Base-by-base conservation (phyloP, 2,329 filamentous ascomycete species). In the Colletotrichum tabaci region DNA sequence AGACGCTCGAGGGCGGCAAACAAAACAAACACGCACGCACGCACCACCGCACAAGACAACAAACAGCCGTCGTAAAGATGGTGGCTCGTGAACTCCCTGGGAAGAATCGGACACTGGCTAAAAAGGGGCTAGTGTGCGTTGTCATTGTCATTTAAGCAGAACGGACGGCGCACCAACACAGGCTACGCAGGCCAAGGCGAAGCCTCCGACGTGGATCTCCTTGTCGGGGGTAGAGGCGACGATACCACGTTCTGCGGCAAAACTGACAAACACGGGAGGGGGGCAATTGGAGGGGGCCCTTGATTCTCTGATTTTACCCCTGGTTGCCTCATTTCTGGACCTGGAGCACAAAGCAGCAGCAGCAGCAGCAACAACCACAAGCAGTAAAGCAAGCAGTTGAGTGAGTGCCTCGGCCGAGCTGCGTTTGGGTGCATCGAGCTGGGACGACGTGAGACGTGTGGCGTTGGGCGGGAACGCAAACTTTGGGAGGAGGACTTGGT, bases 201-300 rank as follows among this genome's bases (percentile, higher is more conserved):
- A 53, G 57, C 18, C 26, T 61, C 62, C 67, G 63, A 61, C 67
- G 63, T 67, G 63, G 56, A 61, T 71, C 53, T 49, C 67, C 63
- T 61, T 71, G 67, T 67, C 63, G 56, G 63, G 44, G 53, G 7
- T 13, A 38, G 46, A 70, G 47, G 55, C 44, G 38, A 18, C 60
- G 44, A 68, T 47, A 46, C 53, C 52, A 57, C 38, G 42, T 50
- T 23, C 18, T 10, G 44, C 46, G 12, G 13, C 23, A 15, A 15
- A 46, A 23, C 38, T 35, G 30, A 35, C 47, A 38, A 30, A 61
- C 53, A 70, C 40, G 62, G 53, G 30, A 30, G 30, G 30, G 30
- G 30, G 46, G 52, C 55, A 61, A 66, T 61, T 60, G 13, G 30
- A 42, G 26, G 21, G 30, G 30, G 30, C 30, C 30, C 30, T 30